Conservation (phyloP, 257 asterid genomes). For the Fraxinus americana region DNA sequence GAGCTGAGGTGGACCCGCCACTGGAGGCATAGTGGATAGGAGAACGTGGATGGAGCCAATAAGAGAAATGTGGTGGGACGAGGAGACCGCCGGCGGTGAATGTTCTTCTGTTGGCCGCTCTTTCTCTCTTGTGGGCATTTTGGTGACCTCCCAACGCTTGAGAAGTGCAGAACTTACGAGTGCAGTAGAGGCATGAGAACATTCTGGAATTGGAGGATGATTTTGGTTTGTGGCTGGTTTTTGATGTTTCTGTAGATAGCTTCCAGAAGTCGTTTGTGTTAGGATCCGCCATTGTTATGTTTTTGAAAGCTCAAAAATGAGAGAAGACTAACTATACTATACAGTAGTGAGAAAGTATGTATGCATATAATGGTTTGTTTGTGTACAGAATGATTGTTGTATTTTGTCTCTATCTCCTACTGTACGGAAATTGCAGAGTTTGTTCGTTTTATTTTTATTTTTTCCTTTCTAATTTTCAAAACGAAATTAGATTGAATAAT, state of each 20-base stretch:
- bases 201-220: conserved; percentile 29
- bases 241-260: conserved; percentile 7
- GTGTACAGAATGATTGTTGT: not conserved
- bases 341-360: conserved; percentile 16
- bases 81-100: conserved; percentile 18
- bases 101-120: conserved; percentile 77
- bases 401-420: not conserved
- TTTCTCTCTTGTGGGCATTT: conserved; percentile 87
- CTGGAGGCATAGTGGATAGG: not conserved
- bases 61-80: conserved; percentile 21
- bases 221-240: conserved; percentile 12
- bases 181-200: conserved; percentile 86
- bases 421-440: not conserved
- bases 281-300: conserved; percentile 42
- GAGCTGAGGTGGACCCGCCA: conserved; percentile 15
- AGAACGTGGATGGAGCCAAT: conserved; percentile 36
- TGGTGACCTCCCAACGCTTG: conserved; percentile 97
- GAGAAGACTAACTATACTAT: conserved; percentile 6
- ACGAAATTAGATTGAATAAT: too few relatives aligned
- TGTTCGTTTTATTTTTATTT: not conserved
- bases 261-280: conserved; percentile 52
- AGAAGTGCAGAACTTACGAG: conserved; percentile 82
- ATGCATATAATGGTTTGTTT: not conserved
- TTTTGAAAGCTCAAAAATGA: not conserved
- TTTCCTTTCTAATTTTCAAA: too few relatives aligned